Base-by-base conservation (phyloP, 306 rosid genomes). In the Heteromeles arbutifolia region DNA sequence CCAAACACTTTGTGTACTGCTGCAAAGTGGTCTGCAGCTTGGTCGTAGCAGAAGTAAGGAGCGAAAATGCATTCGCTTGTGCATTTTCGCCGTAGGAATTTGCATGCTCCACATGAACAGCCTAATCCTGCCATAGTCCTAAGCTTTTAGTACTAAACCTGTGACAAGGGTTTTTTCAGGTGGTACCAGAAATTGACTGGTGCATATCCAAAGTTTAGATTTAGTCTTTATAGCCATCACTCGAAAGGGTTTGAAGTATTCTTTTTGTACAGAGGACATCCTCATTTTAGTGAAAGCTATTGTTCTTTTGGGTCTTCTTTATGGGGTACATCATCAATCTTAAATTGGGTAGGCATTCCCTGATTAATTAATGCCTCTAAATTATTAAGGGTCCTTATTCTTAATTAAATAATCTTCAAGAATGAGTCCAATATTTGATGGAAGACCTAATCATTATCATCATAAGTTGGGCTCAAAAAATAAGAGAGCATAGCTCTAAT, bases 41-140 rank as follows among this genome's bases (percentile, higher is more conserved):
- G 82, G 45, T 90, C 97, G 74, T 92, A 90, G 72, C 85, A 88
- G 75, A 92, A 92, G 84, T 87, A 85, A 72, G 97, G 96, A 83
- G 93, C 93, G 79, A 92, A 92, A 13, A 92, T 85, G 81, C 97
- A 92, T 48, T 82, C 89, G 72, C 21, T 62, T 1, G 87, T 74
- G 84, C 97, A 90, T 77, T 88, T 92, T 88, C 97, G 84, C 84
- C 97, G 84, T 19, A 92, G 82, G 76, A 92, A 90, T 82, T 88
- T 92, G 92, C 97, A 92, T 73, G 97, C 96, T 78, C 97, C 97
- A 80, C 97, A 92, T 65, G 97, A 92, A 73, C 92, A 81, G 56
- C 96, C 85, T 54, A 74, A 64, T 66, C 97, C 92, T 80, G 88
- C 87, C 97, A 86, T 87, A 83, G 71, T 84, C 85, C 67, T 63